Evolutionary conservation across 768 basidiomycete species (phyloP), one percentile per base, ranked within the genome.

Genomic region (Trametes gibbosa): DNA sequence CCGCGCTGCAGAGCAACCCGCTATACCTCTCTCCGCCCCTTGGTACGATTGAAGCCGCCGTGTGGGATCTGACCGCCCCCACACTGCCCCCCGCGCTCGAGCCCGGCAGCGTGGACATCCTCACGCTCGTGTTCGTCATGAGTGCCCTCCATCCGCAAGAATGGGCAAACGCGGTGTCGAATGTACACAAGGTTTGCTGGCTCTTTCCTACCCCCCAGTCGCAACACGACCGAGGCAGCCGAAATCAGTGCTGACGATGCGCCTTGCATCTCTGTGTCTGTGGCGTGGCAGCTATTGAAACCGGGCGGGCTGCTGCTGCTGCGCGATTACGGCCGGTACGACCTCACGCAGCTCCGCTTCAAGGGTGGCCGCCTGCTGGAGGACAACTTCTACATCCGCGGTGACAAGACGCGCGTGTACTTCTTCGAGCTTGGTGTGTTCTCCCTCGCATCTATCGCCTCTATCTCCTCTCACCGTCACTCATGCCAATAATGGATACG

Each of bases 341-440:
- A 99, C 69, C 83, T 99, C 45, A 92, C 97, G 1, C 96, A 98
- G 72, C 77, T 99, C 45, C 82, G 97, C 10, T 97, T 99, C 79
- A 97, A 93, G 73, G 80, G 81, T 6, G 86, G 88, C 1, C 81
- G 97, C 12, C 81, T 98, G 55, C 82, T 98, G 12, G 90, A 93
- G 42, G 93, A 95, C 47, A 95, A 97, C 70, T 87, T 99, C 64
- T 99, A 99, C 68, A 89, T 97, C 51, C 84, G 97, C 37, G 97
- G 97, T 0, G 97, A 99, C 75, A 95, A 93, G 67, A 98, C 97
- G 0, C 80, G 97, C 39, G 97, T 99, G 0, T 98, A 98, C 73
- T 99, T 98, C 72, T 99, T 99, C 64, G 89, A 92, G 60, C 72
- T 91, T 12, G 91, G 95, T 92, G 64, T 29, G 76, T n/a, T n/a